phyloP scores from a whole-genome alignment of 495 filamentous ascomycete species.

The Endocarpon pusillum region DNA sequence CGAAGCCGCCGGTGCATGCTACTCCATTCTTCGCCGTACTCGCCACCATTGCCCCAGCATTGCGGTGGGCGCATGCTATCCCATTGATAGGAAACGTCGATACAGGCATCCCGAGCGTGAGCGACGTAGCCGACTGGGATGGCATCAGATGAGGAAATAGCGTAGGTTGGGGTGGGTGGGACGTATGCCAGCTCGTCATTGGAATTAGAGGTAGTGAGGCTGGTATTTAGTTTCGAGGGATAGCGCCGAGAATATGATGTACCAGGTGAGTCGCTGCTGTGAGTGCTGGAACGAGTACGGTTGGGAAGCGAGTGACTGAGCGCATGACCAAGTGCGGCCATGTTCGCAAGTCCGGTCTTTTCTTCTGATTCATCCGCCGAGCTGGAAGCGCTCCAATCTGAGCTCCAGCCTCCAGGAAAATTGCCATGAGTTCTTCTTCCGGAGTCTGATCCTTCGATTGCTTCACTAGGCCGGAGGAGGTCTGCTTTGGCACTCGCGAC shows the following conservation, averaged over 20 bases:
- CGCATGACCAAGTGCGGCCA: slow-evolving; percentile 9
- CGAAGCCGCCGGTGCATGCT: slow-evolving; percentile 81
- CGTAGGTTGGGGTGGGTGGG: slow-evolving; percentile 65
- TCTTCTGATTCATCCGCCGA: slow-evolving; percentile 4
- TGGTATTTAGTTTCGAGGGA: neutral
- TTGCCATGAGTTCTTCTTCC: slow-evolving; percentile 20
- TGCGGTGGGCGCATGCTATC: slow-evolving; percentile 66
- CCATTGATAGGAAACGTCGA: slow-evolving; percentile 82
- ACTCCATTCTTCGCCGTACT: slow-evolving; percentile 88
- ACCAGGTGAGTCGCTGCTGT: neutral
- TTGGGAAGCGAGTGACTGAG: slow-evolving; percentile 11
- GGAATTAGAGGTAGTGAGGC: slow-evolving; percentile 4
- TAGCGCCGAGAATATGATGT: neutral
- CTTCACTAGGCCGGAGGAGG: slow-evolving; percentile 50
- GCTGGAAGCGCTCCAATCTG: neutral
- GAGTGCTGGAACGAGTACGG: slow-evolving; percentile 1
- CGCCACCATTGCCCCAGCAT: slow-evolving; percentile 73
- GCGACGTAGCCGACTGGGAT: slow-evolving; percentile 80
- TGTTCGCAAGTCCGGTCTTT: neutral
- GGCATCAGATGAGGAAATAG: slow-evolving; percentile 56
- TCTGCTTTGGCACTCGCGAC: slow-evolving; percentile 74
- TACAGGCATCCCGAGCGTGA: slow-evolving; percentile 81
- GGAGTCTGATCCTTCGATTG: slow-evolving; percentile 10
- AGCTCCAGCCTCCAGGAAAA: slow-evolving; percentile 47
- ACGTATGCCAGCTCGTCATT: too few relatives aligned